Evolutionary conservation across 2,329 filamentous ascomycete genomes (phyloP), one percentile per base, ranked within the genome.

Genomic region (Dissoconium aciculare): DNA sequence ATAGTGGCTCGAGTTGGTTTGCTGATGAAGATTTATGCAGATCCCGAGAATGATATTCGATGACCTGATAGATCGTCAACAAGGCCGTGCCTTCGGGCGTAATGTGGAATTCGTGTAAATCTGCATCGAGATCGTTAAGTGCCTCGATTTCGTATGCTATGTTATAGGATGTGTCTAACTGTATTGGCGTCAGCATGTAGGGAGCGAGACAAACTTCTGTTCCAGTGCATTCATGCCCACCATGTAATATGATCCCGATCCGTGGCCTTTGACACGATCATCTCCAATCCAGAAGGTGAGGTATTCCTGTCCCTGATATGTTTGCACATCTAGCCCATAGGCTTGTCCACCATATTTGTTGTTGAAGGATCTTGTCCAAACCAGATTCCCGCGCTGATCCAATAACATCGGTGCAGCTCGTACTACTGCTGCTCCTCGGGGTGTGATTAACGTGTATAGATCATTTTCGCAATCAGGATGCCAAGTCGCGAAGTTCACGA

Each of bases 71-170:
- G 26, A 56, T 55, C 5, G 55, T 56, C 42, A 63, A 53, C 19
- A 65, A 46, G 12, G 56, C 56, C 1, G 57, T 59, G 17, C 53
- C 54, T 30, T 58, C 44, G 1, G 46, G 33, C 1, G 60, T 64
- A n/a, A 64, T 43, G 11, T 50, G 45, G 34, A 63, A 56, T 28
- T 63, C 59, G 39, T 64, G 62, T 26, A 60, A 48, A 32, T 65
- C 52, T 14, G 52, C 53, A 6, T 41, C 42, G 9, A 56, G 38
- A 3, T 38, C 44, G 8, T 54, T 52, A 15, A 44, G 49, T 2
- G 57, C 57, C 1, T 52, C 58, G 11, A 61, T 46, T 15, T 56
- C 54, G 43, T 53, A 53, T 24, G 52, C 48, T 26, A 55, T 41
- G 19, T 56, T 48, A 39, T 63, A 63, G 11, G 49, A 51, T 14